Base-by-base conservation (phyloP, 2,329 filamentous ascomycete genomes). In the Ophidiomyces ophidiicola region DNA sequence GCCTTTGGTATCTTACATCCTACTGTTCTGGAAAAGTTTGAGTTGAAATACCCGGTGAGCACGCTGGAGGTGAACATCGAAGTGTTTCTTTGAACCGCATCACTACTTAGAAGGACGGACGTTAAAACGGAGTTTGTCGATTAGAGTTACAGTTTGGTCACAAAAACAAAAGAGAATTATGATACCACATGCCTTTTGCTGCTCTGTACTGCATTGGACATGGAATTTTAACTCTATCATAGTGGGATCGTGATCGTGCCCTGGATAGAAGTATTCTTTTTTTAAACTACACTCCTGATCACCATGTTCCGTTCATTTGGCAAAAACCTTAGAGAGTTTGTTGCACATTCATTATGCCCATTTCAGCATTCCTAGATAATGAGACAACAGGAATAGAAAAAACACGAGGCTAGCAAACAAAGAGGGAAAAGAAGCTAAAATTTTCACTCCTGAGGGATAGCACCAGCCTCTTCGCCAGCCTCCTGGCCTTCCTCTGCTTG, bases 1-100 rank as follows among this genome's bases (percentile, higher is more conserved):
- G 78, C 83, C 59, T 90, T 98, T 56, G 90, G 90, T 53, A 88
- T 98, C 50, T 63, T 98, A 57, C 88, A 98, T 62, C 92, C 90
- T 30, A 80, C 77, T 4, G 90, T 96, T 48, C 68, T 96, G 54
- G 85, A 94, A 59, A 90, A 92, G 54, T 94, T 90, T 62, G 87
- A 93, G 53, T 70, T 94, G 56, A 84, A 76, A 73, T 85, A 87
- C 69, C 88, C 90, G 29, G 86, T 93, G 52, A 94, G 86, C 65
- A 86, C 84, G 30, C 66, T 98, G 50, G 90, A 98, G 69, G 74
- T 98, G 58, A 94, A 96, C 63, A 74, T 96, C 21, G 88, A 96
- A 64, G 76, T 82, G 49, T 92, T 98, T 72, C 69, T 94, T 65
- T 94, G 49, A 58, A 45, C 6, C 15, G 26, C 19, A 28, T 14